Base-by-base conservation (phyloP, 306 rosid genomes). In the Senna siamea region DNA sequence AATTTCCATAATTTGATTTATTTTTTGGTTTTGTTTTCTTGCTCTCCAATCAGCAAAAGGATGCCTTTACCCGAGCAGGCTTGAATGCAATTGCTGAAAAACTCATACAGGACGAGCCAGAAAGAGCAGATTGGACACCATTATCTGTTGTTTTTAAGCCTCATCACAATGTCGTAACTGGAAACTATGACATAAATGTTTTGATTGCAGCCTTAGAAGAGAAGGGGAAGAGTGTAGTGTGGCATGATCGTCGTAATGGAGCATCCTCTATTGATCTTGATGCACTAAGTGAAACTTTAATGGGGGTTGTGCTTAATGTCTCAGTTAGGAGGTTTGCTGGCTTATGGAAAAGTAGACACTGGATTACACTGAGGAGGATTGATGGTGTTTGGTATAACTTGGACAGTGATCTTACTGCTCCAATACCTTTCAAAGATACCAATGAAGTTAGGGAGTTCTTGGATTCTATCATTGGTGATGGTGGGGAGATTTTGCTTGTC, bases 101-200 rank as follows among this genome's bases (percentile, higher is more conserved):
- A 44, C 89, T 92, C 12, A 87, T 83, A 19, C 61, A 79, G 66
- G 83, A 84, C 6, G 94, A 90, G 41, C 81, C 87, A 56, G 76
- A 74, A 80, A 76, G 14, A 77, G 85, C 81, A 78, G 72, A 72
- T 4, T 88, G 98, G 99, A 83, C 87, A 6, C 92, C 92, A 1
- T 50, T 88, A 10, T 80, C 96, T 53, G 5, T 80, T 14, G 46
- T 95, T 52, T 86, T 87, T 73, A 95, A 92, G 78, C 93, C 97
- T 65, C 98, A 95, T 82, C 89, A 95, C 64, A 92, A 88, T 71
- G 53, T 82, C 22, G 58, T 92, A 48, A 95, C 97, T 4, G 99
- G 98, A 70, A 94, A 95, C 75, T 95, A 92, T 76, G 99, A 92
- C 57, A 80, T 92, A 74, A 95, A 95, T 83, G 98, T 95, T 71